These are phyloP conservation scores for Termitomyces titanicus DNA, from an alignment of 768 basidiomycete genomes.

Conservation along the genomic window DNA sequence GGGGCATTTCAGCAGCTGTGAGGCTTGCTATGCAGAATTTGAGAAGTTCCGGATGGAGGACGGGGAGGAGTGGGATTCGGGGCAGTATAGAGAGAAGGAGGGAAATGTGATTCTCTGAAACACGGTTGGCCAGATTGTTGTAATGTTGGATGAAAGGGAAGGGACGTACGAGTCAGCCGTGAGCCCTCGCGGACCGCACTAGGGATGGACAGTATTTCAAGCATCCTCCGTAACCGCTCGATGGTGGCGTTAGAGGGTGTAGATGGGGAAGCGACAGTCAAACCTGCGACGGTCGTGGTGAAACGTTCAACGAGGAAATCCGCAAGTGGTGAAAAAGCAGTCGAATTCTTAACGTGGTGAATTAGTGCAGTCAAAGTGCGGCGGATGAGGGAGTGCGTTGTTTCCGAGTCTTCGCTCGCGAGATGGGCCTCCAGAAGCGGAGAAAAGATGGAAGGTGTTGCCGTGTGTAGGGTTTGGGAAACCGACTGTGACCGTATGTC, in stretches of 20 bases:
- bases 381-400: conserved; percentile 55
- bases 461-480: conserved; percentile 78
- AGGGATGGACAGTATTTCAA: conserved; percentile 55
- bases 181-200: conserved; percentile 71
- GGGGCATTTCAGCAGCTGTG: conserved; percentile 39
- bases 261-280: conserved; percentile 12
- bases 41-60: conserved; percentile 30
- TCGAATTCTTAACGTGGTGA: conserved; percentile 74
- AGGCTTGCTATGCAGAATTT: conserved; percentile 37
- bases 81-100: conserved; percentile 28
- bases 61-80: conserved; percentile 24
- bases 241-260: conserved; percentile 9
- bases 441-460: conserved; percentile 57
- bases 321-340: conserved; percentile 56
- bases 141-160: neutral
- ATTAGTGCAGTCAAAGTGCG: conserved; percentile 76
- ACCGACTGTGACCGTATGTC: conserved; percentile 51
- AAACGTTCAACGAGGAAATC: conserved; percentile 49
- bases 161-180: conserved; percentile 53
- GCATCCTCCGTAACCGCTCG: conserved; percentile 44
- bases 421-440: conserved; percentile 59
- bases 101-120: conserved; percentile 32
- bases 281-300: conserved; percentile 17
- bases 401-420: conserved; percentile 29
- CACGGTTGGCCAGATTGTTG: neutral